Evolutionary conservation across 2,329 filamentous ascomycete genomes (phyloP), one percentile per base, ranked within the genome.

Genomic region (Trichophyton simii): DNA sequence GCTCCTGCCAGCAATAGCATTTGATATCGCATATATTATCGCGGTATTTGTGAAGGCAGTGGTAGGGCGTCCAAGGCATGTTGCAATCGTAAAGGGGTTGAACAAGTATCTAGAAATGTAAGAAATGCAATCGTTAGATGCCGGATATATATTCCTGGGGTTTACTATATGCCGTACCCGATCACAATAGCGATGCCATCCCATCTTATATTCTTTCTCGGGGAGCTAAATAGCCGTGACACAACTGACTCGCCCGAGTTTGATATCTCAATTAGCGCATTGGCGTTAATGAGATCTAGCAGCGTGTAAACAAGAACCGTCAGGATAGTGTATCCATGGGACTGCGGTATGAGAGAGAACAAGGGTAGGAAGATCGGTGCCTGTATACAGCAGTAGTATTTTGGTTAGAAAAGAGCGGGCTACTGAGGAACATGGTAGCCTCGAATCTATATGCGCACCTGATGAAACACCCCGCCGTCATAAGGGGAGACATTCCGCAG

Each of bases 401-500:
- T 20, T 28, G 11, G 46, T 52, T 31, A 52, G 25, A 36, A 25
- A 44, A n/a, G 46, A 5, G n/a, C 4, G 28, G 41, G 15, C 44
- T 7, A 31, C 6, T 31, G 28, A 38, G 3, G 1, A 11, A 20
- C 20, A 13, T 38, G 11, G 22, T 11, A 28, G 28, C 7, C 15
- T 28, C 4, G 28, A 8, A 9, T 18, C 9, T 15, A 28, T 13
- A 44, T 34, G 31, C 25, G 46, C 70, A 84, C 82, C 76, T 87
- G 85, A 72, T 87, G 84, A 70, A 83, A 87, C 65, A 87, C 89
- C 68, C 94, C 94, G 66, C 94, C 94, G 73, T 99, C 91, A 77
- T 97, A 99, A 0, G 94, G 94, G 63, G 91, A 96, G 62, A 97
- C 89, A 77, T 96, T 95, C 74, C 95, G 89, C 66, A 89, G 91